Percentiles rank a stretch among this genome's conserved stretches.
These are phyloP conservation scores for Xylaria sp. DNA, from an alignment of 2,329 filamentous ascomycete genomes.

Conservation along the genomic window DNA sequence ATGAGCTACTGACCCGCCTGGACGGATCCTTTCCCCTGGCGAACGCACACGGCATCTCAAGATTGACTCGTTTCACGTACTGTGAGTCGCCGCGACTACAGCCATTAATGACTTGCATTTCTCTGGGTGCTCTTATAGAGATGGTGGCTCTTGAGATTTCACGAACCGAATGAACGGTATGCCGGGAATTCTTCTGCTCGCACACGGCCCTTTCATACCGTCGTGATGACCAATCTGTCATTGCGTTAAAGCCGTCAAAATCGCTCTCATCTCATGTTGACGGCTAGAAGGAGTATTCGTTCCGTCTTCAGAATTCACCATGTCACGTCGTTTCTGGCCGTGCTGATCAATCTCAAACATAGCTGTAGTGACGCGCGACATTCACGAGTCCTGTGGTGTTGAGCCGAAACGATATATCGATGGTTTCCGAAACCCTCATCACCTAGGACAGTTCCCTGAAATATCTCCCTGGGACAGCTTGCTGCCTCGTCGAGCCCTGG, in stretches of 20 bases:
- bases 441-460: conserved; percentile 3
- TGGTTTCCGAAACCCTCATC: conserved; percentile 18
- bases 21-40: not conserved
- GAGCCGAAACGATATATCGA: conserved; percentile 20
- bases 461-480: no score
- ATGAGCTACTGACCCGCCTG: conserved; percentile 6
- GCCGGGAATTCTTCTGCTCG: not conserved
- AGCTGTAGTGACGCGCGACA: conserved; percentile 17
- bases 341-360: conserved; percentile 15
- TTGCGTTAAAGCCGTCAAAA: no score
- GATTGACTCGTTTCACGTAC: conserved; percentile 1
- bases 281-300: not conserved
- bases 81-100: not conserved
- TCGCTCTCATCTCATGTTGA: no score
- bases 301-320: not conserved
- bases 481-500: not conserved
- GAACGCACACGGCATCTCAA: not conserved
- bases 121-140: not conserved
- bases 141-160: not conserved
- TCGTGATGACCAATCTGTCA: no score
- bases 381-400: conserved; percentile 8
- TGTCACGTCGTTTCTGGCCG: conserved; percentile 1
- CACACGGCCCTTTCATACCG: not conserved
- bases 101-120: not conserved
- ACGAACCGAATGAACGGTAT: not conserved